Base-by-base conservation (phyloP, 306 rosid genomes). In the Vachellia pachyceras region DNA sequence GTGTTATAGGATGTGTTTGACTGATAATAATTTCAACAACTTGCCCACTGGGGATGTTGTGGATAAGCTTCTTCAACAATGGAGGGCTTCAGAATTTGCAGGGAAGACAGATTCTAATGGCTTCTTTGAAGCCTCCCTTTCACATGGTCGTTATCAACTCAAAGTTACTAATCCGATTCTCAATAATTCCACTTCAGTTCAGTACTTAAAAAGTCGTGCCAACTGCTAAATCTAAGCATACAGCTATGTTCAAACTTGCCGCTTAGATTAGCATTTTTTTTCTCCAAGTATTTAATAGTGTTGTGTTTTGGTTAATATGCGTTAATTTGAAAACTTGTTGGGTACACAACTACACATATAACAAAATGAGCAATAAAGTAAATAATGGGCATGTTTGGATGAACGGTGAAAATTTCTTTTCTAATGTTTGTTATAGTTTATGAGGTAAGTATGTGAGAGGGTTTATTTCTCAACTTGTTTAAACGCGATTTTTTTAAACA, bases 31-130 rank as follows among this genome's bases (percentile, higher is more conserved):
- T 63, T 92, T 92, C 84, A 81, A 25, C 2, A 92, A 94, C 90
- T 86, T 92, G 60, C 83, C 93, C 0, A 88, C 91, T 0, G 97
- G 98, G 13, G 41, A 86, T 40, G 92, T 91, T 75, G 94, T 94
- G 2, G 98, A 94, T 83, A 92, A 76, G 83, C 57, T 94, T 3
- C 40, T 92, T 36, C 23, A 7, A 25, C 90, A 91, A 57, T 94
- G 93, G 97, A 90, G 89, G 0, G 39, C 13, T 17, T 49, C 20
- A 42, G 12, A 4, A 25, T 7, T 69, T 12, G 76, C 25, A 71
- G 77, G 47, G 15, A 82, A 13, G 0, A 86, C 86, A 23, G 80
- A 85, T 39, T 45, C 73, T 45, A 79, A 82, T 54, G 86, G 89
- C 1, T 64, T 54, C 73, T 39, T 82, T 65, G 69, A 79, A 44